Evolutionary conservation across 2,329 filamentous ascomycete genomes (phyloP), one percentile per base, ranked within the genome.

Genomic region (Septoria petroselini): DNA sequence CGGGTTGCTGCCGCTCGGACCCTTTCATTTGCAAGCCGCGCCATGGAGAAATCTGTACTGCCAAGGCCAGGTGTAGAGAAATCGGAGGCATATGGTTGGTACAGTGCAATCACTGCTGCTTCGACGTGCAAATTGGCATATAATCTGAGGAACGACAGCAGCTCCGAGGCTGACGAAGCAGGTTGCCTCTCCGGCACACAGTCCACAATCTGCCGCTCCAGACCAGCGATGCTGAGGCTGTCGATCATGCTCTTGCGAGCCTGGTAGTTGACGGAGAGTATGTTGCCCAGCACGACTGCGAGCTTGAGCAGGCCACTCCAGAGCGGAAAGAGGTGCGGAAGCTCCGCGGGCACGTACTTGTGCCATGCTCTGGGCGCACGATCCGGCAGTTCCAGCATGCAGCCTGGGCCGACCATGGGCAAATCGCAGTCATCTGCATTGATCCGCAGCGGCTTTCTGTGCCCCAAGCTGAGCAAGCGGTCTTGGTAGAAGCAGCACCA

Each of bases 401-500:
- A 41, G 19, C 52, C 52, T 3, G 44, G 18, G 12, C 37, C 41
- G 27, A 50, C 48, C 52, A 49, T 52, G 9, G 52, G 35, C 11
- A 54, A 48, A 27, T 51, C 44, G 25, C 52, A 54, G 35, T 54
- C 52, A 8, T 43, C 44, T 8, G 46, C 40, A 21, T 54, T 46
- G 19, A 54, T 54, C n/a, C 52, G 30, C 4, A 48, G 41, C 11
- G 52, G 53, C 12, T 46, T 45, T 15, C 50, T 50, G 11, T 53
- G 33, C 9, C 42, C 47, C 11, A 55, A 45, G 27, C 50, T 48
- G 8, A 55, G 46, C 50, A 50, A 53, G 33, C 53, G 50, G 27
- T 55, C 53, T 5, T 50, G 46, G 29, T 47, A 50, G 33, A 55
- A 55, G 27, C 49, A 55, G 18, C 41, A 52, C 53, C 53, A 55